Evolutionary conservation across 768 basidiomycete genomes (phyloP).

Genomic region (Mycena epipterygia): DNA sequence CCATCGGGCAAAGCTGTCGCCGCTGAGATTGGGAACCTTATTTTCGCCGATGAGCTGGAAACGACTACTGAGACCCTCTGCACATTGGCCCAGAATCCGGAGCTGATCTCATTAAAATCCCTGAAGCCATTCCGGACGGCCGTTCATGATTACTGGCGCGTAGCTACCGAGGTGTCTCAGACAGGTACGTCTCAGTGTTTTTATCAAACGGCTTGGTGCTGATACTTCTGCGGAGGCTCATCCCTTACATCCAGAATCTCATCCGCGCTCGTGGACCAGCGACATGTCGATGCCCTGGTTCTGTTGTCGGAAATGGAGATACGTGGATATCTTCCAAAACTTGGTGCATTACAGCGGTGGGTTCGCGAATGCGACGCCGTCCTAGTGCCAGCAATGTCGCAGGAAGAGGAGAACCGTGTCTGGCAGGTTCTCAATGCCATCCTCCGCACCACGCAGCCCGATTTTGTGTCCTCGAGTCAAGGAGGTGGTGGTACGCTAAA

Average conservation of each 20-base stretch:
- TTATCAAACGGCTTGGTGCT: neutral
- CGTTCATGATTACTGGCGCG: conserved; percentile 55
- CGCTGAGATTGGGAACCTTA: conserved; percentile 46
- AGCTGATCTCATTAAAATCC: conserved; percentile 47
- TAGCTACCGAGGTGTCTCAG: conserved; percentile 47
- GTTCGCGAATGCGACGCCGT: conserved; percentile 71
- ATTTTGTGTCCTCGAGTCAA: conserved; percentile 42
- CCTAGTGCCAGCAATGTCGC: conserved; percentile 52
- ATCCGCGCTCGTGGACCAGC: conserved; percentile 58
- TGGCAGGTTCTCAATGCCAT: conserved; percentile 64
- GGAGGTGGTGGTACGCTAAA: conserved; percentile 40
- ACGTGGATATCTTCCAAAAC: conserved; percentile 60
- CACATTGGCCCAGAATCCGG: conserved; percentile 47
- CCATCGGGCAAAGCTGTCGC: neutral
- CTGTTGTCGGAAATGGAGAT: conserved; percentile 67
- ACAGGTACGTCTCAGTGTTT: conserved; percentile 44
- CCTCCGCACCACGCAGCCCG: conserved; percentile 59
- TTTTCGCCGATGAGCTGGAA: conserved; percentile 53
- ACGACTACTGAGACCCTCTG: conserved; percentile 53
- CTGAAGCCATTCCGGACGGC: conserved; percentile 54
- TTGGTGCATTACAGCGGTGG: conserved; percentile 69
- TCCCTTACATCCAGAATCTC: conserved; percentile 56
- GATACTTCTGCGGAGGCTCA: conserved; percentile 37
- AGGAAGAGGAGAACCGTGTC: conserved; percentile 57
- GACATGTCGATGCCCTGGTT: conserved; percentile 63